Percentiles rank a stretch among this genome's conserved stretches.
phyloP scores from a whole-genome alignment of 805 yeast genomes.

The Saccharomycopsis oosterbeekiorum region DNA sequence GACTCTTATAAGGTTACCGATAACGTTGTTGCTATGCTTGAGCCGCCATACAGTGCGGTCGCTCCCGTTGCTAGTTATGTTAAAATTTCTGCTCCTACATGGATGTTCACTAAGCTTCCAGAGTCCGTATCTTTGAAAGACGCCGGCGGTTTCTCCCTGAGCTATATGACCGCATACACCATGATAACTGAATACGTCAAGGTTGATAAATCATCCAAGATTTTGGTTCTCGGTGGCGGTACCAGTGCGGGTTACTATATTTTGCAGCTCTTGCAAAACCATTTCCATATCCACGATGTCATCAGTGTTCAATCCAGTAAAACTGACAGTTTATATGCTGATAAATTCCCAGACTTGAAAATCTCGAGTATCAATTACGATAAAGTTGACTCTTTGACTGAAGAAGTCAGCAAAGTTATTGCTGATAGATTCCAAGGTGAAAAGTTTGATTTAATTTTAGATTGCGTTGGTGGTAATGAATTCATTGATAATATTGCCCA shows the following conservation, averaged over 20 bases:
- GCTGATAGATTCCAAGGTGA: conserved; percentile 6
- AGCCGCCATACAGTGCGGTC: conserved; percentile 31
- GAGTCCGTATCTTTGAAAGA: conserved; percentile 35
- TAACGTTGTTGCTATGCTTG: conserved; percentile 52
- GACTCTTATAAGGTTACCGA: conserved; percentile 40
- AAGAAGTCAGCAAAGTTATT: conserved; percentile 2
- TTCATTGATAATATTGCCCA: conserved; percentile 26
- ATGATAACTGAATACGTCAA: conserved; percentile 23
- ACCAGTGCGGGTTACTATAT: conserved; percentile 60
- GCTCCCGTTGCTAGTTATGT: conserved; percentile 53
- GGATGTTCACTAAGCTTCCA: conserved; percentile 38
- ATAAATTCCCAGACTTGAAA: conserved; percentile 11
- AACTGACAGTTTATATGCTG: conserved; percentile 34
- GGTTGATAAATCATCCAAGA: conserved; percentile 34
- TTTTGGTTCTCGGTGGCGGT: conserved; percentile 68
- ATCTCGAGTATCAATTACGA: conserved; percentile 13
- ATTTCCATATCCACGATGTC: conserved; percentile 36
- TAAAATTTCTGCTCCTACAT: conserved; percentile 40
- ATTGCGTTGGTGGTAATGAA: conserved; percentile 58
- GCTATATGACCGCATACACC: conserved; percentile 52
- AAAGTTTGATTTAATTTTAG: conserved; percentile 56
- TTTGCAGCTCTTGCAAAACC: conserved; percentile 46
- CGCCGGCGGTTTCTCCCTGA: conserved; percentile 57
- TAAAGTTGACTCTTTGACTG: neutral
- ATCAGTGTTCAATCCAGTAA: conserved; percentile 47